Conservation (phyloP, 2,329 filamentous ascomycete species). For the Scytalidium lignicola region DNA sequence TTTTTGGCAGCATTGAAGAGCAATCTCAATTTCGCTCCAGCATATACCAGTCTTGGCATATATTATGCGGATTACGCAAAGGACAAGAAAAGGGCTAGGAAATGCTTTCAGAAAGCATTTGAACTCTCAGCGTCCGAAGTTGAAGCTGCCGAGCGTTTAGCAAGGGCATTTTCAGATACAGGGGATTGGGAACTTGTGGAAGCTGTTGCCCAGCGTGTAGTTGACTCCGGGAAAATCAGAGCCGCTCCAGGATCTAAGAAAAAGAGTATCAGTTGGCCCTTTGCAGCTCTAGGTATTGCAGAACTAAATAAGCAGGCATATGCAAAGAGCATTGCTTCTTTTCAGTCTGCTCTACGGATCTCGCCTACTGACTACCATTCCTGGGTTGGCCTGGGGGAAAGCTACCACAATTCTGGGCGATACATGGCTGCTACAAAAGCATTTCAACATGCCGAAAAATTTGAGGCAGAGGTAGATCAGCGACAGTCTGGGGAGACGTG, state of each 20-base stretch:
- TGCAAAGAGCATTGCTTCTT: constrained; percentile 80
- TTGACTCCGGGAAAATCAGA: constrained; percentile 90
- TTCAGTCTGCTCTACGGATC: constrained; percentile 82
- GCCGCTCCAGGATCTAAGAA: constrained; percentile 89
- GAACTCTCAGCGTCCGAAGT: constrained; percentile 87
- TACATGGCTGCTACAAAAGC: constrained; percentile 93
- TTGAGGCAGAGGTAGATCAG: constrained; percentile 57
- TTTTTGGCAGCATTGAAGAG: constrained; percentile 82
- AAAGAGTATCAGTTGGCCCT: constrained; percentile 93
- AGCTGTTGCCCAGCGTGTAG: constrained; percentile 80
- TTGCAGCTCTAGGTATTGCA: constrained; percentile 86
- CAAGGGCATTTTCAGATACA: constrained; percentile 79
- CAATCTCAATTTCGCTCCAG: constrained; percentile 81
- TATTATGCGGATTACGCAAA: constrained; percentile 90
- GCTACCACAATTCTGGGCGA: constrained; percentile 88
- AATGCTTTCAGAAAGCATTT: constrained; percentile 94
- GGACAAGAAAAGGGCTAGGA: constrained; percentile 79
- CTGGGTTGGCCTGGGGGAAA: constrained; percentile 95
- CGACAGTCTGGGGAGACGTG: constrained; percentile 66
- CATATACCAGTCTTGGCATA: constrained; percentile 84
- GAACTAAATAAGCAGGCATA: constrained; percentile 94
- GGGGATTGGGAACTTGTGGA: constrained; percentile 97
- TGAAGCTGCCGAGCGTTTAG: constrained; percentile 79
- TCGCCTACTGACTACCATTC: constrained; percentile 86
- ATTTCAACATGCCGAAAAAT: constrained; percentile 74